phyloP scores from a whole-genome alignment of 2,329 filamentous ascomycete genomes.

The Thielaviopsis musarum region DNA sequence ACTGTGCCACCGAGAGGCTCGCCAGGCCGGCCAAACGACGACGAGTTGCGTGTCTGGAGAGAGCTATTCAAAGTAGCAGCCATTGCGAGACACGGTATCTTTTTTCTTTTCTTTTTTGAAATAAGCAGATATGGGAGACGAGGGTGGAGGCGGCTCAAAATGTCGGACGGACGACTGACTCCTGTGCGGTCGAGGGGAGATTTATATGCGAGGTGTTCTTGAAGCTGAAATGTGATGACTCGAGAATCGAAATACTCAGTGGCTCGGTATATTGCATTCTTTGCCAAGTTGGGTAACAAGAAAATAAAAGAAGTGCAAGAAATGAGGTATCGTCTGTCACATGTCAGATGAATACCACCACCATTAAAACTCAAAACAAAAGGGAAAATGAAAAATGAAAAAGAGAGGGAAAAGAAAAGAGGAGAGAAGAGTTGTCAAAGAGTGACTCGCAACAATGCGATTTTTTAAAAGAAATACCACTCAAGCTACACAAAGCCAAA shows the following conservation, averaged over 20 bases:
- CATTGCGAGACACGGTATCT: not conserved
- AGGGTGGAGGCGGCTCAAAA: not conserved
- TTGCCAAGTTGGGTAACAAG: too few species aligned
- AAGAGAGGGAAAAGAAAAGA: not conserved
- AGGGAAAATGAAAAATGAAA: not conserved
- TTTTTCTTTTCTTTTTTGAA: too few species aligned
- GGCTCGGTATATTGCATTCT: too few species aligned
- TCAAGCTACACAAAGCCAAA: not conserved
- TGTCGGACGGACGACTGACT: not conserved
- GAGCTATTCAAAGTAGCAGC: not conserved
- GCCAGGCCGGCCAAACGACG: constrained; percentile 1
- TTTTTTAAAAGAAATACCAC: not conserved
- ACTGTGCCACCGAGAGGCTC: constrained; percentile 20
- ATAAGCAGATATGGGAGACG: not conserved
- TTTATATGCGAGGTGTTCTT: not conserved
- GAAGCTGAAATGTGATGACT: too few species aligned
- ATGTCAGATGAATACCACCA: not conserved
- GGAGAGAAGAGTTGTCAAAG: not conserved
- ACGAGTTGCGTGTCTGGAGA: not conserved
- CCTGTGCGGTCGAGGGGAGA: not conserved
- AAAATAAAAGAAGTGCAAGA: not conserved
- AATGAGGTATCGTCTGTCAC: not conserved
- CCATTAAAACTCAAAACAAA: not conserved
- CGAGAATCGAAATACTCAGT: too few species aligned
- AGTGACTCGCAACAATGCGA: not conserved